phyloP scores from a whole-genome alignment of 495 filamentous ascomycete genomes.

The Penicillium robsamsonii region DNA sequence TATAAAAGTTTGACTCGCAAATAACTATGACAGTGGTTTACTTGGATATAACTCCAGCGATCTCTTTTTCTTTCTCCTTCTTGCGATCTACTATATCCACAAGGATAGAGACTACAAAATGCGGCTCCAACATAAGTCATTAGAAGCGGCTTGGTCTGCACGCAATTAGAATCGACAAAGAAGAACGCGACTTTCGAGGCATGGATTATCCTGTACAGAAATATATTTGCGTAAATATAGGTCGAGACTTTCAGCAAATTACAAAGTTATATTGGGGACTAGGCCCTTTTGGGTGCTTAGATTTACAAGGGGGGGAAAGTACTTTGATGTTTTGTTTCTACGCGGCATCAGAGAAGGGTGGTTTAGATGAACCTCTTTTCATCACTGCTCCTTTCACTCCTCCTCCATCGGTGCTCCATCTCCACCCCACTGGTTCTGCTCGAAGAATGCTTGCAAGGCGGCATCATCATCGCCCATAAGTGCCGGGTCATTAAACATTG shows the following conservation, averaged over 20 bases:
- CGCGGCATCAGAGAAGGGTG: not conserved
- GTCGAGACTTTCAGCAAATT: not conserved
- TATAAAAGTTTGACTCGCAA: not conserved
- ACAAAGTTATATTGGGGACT: not conserved
- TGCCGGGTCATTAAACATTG: not conserved
- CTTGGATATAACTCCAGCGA: not conserved
- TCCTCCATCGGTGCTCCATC: not conserved
- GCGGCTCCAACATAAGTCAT: no score
- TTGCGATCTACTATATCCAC: not conserved
- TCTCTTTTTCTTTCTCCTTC: not conserved
- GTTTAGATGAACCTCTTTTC: not conserved
- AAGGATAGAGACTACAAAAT: not conserved
- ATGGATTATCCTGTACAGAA: no score
- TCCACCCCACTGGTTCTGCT: not conserved
- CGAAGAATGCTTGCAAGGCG: not conserved
- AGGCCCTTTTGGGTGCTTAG: not conserved
- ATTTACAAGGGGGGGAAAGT: not conserved
- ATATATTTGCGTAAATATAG: no score
- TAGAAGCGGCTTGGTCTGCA: not conserved
- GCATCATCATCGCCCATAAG: not conserved
- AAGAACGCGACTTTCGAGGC: not conserved
- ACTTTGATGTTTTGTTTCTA: not conserved
- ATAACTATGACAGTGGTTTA: not conserved
- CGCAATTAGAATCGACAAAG: no score
- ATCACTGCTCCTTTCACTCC: not conserved